These are phyloP conservation scores for Lachancea waltii DNA, from an alignment of 805 yeast species.

Conservation along the genomic window DNA sequence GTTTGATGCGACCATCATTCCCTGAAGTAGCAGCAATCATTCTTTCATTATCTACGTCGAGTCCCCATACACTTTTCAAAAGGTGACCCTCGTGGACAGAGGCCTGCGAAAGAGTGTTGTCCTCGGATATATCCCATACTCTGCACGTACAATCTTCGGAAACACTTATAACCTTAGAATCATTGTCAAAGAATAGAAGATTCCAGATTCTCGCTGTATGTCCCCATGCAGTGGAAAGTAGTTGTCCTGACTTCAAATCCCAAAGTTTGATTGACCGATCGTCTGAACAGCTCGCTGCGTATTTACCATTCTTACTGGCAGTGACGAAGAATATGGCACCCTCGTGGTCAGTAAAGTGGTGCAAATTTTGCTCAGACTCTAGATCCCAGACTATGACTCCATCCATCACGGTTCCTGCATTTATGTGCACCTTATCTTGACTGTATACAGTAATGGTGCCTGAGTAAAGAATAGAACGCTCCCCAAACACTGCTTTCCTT, in stretches of 20 bases:
- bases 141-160: constrained; percentile 87
- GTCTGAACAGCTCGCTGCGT: constrained; percentile 80
- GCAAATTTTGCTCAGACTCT: constrained; percentile 37
- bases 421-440: constrained; percentile 44
- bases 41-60: constrained; percentile 44
- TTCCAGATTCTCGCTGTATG: constrained; percentile 94
- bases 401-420: constrained; percentile 91
- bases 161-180: constrained; percentile 47
- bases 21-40: constrained; percentile 77
- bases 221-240: constrained; percentile 87
- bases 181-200: constrained; percentile 46
- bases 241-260: constrained; percentile 50
- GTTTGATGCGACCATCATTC: constrained; percentile 78
- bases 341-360: constrained; percentile 67
- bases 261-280: constrained; percentile 83
- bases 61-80: constrained; percentile 86
- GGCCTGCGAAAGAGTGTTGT: constrained; percentile 19
- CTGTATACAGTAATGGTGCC: constrained; percentile 58
- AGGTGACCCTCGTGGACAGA: constrained; percentile 60
- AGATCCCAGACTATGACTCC: constrained; percentile 80
- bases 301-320: constrained; percentile 48
- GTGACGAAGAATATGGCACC: constrained; percentile 87
- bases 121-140: constrained; percentile 51
- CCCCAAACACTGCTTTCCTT: constrained; percentile 43
- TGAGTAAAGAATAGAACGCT: constrained; percentile 80